These are phyloP conservation scores for Dichotomocladium elegans DNA, from an alignment of 371 early-diverging fungal species.

Conservation along the genomic window DNA sequence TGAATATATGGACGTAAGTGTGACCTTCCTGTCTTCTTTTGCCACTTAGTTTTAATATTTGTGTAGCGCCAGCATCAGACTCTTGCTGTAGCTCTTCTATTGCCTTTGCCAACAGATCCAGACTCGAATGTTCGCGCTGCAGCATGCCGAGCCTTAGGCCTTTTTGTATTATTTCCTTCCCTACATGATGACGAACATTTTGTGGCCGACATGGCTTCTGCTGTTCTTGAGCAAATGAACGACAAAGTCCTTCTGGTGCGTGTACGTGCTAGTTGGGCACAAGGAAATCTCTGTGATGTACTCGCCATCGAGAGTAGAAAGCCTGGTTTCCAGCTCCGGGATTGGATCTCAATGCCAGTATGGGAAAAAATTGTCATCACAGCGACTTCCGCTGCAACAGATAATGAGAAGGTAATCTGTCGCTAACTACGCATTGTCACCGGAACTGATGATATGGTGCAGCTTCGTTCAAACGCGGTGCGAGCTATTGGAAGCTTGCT, in stretches of 20 bases:
- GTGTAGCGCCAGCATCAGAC: conserved; percentile 41
- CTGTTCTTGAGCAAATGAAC: conserved; percentile 36
- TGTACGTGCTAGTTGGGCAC: conserved; percentile 73
- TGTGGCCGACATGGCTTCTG: conserved; percentile 50
- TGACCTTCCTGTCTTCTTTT: neutral
- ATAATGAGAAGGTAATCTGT: conserved; percentile 66
- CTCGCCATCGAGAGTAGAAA: conserved; percentile 45
- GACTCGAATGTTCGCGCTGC: conserved; percentile 59
- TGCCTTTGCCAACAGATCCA: conserved; percentile 52
- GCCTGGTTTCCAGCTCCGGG: conserved; percentile 23
- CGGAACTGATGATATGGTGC: neutral
- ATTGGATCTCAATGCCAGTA: conserved; percentile 28
- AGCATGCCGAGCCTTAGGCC: conserved; percentile 68
- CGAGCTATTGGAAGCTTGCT: conserved; percentile 70
- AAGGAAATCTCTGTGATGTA: conserved; percentile 71
- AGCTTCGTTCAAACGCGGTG: conserved; percentile 71
- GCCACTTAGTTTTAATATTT: neutral
- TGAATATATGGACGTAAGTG: conserved; percentile 37
- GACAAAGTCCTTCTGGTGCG: conserved; percentile 58
- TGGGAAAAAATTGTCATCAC: conserved; percentile 49
- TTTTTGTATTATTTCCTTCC: conserved; percentile 57
- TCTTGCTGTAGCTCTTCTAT: conserved; percentile 45
- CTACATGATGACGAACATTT: conserved; percentile 55
- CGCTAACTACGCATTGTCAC: neutral
- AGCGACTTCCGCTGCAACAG: conserved; percentile 55